Conservation (phyloP, 176 grass and related monocot genomes). For the Triticum urartu region DNA sequence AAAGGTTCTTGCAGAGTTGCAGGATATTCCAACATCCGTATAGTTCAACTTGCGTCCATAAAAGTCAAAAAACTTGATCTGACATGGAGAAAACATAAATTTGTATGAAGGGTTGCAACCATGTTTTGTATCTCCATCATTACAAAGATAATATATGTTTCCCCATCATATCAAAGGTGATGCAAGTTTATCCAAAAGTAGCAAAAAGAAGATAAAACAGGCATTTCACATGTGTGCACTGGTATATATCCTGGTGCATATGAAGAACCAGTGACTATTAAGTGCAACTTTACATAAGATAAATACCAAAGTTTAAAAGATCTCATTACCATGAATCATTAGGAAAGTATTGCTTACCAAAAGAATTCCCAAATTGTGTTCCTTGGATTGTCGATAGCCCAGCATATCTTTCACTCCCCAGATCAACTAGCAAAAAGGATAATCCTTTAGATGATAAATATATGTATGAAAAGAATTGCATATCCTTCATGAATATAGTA, state of each 20-base stretch:
- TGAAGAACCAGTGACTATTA: not conserved
- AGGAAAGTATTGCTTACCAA: conserved; percentile 61
- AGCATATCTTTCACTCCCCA: conserved; percentile 64
- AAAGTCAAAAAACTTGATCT: conserved; percentile 95
- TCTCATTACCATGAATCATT: not conserved
- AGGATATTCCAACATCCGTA: conserved; percentile 81
- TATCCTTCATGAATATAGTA: not conserved
- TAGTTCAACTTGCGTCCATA: conserved; percentile 91
- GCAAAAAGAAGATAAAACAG: not conserved
- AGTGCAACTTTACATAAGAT: conserved; percentile 8
- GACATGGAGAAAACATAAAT: conserved; percentile 24
- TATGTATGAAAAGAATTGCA: not conserved
- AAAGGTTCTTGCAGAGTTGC: conserved; percentile 67
- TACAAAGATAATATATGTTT: not conserved
- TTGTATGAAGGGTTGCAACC: conserved; percentile 10
- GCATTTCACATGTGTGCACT: not conserved
- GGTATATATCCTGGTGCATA: not conserved
- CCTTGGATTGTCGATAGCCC: conserved; percentile 47
- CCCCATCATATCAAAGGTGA: not conserved
- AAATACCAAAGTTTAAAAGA: not conserved
- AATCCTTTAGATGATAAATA: not conserved
- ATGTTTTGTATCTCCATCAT: conserved; percentile 15
- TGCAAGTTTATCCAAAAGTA: not conserved
- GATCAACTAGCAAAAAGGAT: conserved; percentile 57
- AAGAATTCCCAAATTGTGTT: conserved; percentile 96